A percentile compares a stretch with the other conserved stretches of the same genome.
These are phyloP conservation scores for Boletus rubroflammeus DNA, from an alignment of 768 basidiomycete species.

Conservation along the genomic window DNA sequence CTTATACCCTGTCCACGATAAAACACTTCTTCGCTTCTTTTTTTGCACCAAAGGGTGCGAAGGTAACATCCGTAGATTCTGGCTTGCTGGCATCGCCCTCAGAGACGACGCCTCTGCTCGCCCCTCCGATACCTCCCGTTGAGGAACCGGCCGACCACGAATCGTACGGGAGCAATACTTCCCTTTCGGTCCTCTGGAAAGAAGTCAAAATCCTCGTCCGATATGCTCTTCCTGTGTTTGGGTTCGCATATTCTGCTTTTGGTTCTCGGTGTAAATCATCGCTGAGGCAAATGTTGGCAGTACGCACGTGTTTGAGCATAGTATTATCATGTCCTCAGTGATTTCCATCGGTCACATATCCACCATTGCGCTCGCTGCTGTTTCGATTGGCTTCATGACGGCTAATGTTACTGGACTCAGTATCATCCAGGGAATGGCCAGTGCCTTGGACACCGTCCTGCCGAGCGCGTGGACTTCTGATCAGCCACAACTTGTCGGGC, in stretches of 20 bases:
- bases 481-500: constrained; percentile 79
- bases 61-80: background rate
- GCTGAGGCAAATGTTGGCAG: constrained; percentile 24
- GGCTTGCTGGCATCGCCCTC: constrained; percentile 9
- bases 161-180: constrained; percentile 21
- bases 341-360: constrained; percentile 92
- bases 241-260: constrained; percentile 41
- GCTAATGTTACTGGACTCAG: constrained; percentile 55
- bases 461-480: constrained; percentile 93
- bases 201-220: constrained; percentile 44
- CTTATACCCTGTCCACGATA: background rate
- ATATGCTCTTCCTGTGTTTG: constrained; percentile 73
- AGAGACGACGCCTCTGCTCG: constrained; percentile 59
- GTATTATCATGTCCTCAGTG: constrained; percentile 79
- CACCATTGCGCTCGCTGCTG: constrained; percentile 84
- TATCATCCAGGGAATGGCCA: constrained; percentile 78
- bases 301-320: constrained; percentile 82
- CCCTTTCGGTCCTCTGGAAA: background rate
- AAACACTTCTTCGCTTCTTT: constrained; percentile 1
- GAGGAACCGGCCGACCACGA: constrained; percentile 34
- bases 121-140: constrained; percentile 49
- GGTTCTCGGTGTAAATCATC: background rate
- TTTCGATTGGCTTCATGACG: constrained; percentile 71
- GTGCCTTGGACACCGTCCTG: constrained; percentile 88
- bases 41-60: background rate